Base-by-base conservation (phyloP, 371 early-diverging fungal genomes). In the Blastocladiella emersonii region DNA sequence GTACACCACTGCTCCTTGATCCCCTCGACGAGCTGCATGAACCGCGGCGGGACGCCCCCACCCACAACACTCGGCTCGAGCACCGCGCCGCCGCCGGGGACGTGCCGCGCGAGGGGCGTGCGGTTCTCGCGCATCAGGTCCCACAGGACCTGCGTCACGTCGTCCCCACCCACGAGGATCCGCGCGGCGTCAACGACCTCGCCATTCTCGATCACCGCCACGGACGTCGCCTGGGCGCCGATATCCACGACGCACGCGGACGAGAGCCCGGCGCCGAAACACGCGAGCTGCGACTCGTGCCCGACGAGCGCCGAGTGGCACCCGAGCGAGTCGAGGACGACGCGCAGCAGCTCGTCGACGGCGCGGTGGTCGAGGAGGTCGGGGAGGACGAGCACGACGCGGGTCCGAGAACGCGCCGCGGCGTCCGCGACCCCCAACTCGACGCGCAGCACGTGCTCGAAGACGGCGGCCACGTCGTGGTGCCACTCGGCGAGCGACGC, bases 221-320 rank as follows among this genome's bases (percentile, higher is more conserved):
- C 76, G 59, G 79, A 87, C 21, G 91, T 91, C 41, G 80, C 85
- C 67, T 92, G 91, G 1, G 94, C 92, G 10, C 94, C 94, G 63
- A 93, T 85, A 69, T 93, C 92, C 2, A 93, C 88, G 17, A 93
- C 88, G 64, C 90, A 90, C 0, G 91, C 91, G 15, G 80, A 78
- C 0, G 91, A 86, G 7, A 89, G 78, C 32, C 94, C 93, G 3
- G 94, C 92, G 62, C 93, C 93, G 72, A 84, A 91, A 0, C 90
- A 84, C 1, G 89, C 92, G 67, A 86, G 83, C 1, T 80, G 78
- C 0, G 93, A 89, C 68, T 88, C 89, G 72, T 83, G 56, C 6
- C 36, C 17, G 23, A 51, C 13, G 2, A 51, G 15, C 15, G 30
- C 53, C 30, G 30, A 15, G 21, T 13, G 53, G 3, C 12, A 12